These are phyloP conservation scores for Arbutus unedo DNA, from an alignment of 148 eudicot species.

Conservation along the genomic window DNA sequence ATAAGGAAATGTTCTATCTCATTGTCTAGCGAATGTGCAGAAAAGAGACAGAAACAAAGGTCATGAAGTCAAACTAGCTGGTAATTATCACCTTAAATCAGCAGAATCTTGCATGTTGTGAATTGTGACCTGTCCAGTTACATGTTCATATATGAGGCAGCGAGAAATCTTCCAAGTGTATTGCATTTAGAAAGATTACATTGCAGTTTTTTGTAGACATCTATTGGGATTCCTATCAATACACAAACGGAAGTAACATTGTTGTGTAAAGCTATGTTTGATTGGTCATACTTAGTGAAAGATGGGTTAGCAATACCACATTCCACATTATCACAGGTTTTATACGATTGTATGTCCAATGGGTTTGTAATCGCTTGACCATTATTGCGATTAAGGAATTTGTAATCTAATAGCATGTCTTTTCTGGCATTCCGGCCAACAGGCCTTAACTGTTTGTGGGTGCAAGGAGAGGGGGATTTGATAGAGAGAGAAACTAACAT, in stretches of 20 bases:
- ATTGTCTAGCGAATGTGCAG: background rate
- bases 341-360: background rate
- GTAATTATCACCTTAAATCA: background rate
- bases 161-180: background rate
- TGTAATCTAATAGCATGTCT: background rate
- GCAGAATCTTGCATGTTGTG: constrained; percentile 4
- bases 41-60: background rate
- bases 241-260: background rate
- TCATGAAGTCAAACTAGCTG: background rate
- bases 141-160: background rate
- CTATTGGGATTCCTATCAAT: background rate
- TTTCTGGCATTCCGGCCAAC: background rate
- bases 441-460: background rate
- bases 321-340: background rate
- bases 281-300: background rate
- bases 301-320: background rate
- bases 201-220: background rate
- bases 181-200: background rate
- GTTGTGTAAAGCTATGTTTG: background rate
- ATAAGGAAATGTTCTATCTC: background rate
- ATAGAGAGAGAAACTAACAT: background rate
- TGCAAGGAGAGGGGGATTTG: background rate
- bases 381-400: background rate
- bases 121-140: constrained; percentile 10
- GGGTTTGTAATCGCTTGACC: background rate